Percentiles rank a stretch among this genome's conserved stretches.
phyloP scores from a whole-genome alignment of 805 yeast genomes.

The Candida gorgasii region DNA sequence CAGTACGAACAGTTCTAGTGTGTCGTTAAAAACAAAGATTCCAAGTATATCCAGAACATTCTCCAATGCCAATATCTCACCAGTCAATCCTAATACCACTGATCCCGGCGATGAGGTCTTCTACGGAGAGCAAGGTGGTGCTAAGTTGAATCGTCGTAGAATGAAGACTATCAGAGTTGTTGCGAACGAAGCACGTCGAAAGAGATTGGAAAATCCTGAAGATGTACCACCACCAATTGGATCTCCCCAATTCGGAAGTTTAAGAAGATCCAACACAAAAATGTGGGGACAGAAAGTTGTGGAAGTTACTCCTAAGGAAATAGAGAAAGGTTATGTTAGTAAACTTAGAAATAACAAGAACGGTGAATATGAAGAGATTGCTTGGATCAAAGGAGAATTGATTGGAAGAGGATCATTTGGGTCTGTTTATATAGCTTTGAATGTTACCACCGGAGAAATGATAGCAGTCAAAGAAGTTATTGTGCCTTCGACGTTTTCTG shows the following conservation, averaged over 20 bases:
- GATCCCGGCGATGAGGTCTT: slow-evolving; percentile 36
- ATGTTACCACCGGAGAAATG: slow-evolving; percentile 97
- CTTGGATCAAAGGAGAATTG: slow-evolving; percentile 97
- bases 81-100: slow-evolving; percentile 20
- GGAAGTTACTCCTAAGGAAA: slow-evolving; percentile 78
- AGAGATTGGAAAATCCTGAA: slow-evolving; percentile 25
- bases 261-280: slow-evolving; percentile 81
- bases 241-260: slow-evolving; percentile 15
- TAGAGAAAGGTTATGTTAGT: slow-evolving; percentile 63
- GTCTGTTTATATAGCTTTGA: slow-evolving; percentile 84
- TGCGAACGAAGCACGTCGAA: slow-evolving; percentile 77
- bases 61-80: slow-evolving; percentile 44
- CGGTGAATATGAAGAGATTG: slow-evolving; percentile 80
- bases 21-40: slow-evolving; percentile 15
- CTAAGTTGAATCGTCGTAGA: slow-evolving; percentile 50
- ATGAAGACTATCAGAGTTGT: slow-evolving; percentile 92
- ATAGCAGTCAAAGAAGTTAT: slow-evolving; percentile 96
- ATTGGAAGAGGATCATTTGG: slow-evolving; percentile 98
- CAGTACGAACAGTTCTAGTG: slow-evolving; percentile 1
- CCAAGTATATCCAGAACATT: slow-evolving; percentile 44
- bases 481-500: slow-evolving; percentile 43
- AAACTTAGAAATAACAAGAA: slow-evolving; percentile 58
- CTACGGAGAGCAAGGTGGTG: slow-evolving; percentile 40
- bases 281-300: slow-evolving; percentile 96
- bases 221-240: slow-evolving; percentile 13